Evolutionary conservation across 2,329 filamentous ascomycete species (phyloP), one percentile per base, ranked within the genome.

Genomic region (Claviceps paspali): DNA sequence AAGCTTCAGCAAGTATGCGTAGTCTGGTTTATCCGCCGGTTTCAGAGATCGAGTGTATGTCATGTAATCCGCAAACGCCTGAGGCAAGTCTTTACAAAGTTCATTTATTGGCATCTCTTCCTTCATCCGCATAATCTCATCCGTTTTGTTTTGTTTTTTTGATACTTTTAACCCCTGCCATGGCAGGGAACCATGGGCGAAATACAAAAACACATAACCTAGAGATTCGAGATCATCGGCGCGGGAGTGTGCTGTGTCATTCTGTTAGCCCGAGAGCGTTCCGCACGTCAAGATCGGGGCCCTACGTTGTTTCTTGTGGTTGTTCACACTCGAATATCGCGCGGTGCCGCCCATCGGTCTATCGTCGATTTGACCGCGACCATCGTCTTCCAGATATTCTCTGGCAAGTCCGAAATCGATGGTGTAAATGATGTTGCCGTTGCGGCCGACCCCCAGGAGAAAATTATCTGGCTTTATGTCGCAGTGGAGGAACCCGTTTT

Each of bases 391-490:
- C 12, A 29, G 29, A 15, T 33, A 27, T 12, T 41, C 29, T 17
- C 21, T 31, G 56, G 91, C 88, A 47, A 98, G 70, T 71, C 91
- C 91, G 52, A 98, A 98, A 64, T 96, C 91, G 51, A 96, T 96
- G 34, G 95, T 88, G 52, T 96, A 96, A 70, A 98, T 87, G 68
- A 95, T 87, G 67, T 96, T 96, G 47, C 91, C 91, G 55, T 88
- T 84, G 74, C 95, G 96, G 56, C 91, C 91, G 52, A 95, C 95
- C 44, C 88, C 88, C 86, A 96, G 94, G 35, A 96, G 71, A 68
- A 96, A 96, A 74, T 98, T 96, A 70, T 98, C 91, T 21, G 91
- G 91, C 73, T 98, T 98, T 70, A 98, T 96, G 62, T 96, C 91
- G 64, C 91, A 87, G 68, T 98, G 91, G 59, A 96, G 96, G 63